Evolutionary conservation across 208 protist species (phyloP).

Genomic region (Leishmania amazonensis): DNA sequence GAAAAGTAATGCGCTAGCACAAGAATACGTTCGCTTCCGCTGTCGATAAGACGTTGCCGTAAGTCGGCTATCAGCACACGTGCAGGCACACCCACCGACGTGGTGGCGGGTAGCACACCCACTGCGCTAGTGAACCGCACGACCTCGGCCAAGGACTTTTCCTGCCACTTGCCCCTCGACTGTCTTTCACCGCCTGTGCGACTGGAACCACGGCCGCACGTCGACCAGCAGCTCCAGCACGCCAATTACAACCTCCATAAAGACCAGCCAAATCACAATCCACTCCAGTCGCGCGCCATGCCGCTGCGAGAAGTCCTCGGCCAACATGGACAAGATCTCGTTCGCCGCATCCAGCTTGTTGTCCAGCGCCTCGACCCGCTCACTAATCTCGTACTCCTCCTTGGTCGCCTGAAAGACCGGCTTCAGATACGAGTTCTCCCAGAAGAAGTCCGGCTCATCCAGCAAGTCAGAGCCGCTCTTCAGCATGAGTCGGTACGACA

Average conservation of each 20-base stretch:
- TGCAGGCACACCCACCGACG: not conserved
- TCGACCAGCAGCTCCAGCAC: slow-evolving; percentile 69
- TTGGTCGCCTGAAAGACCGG: slow-evolving; percentile 80
- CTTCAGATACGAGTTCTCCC: slow-evolving; percentile 82
- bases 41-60: not conserved
- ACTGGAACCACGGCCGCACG: slow-evolving; percentile 53
- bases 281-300: slow-evolving; percentile 77
- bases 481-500: slow-evolving; percentile 80
- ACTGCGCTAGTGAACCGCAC: not conserved
- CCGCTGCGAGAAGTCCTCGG: slow-evolving; percentile 78
- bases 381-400: slow-evolving; percentile 68
- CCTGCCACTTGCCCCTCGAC: not conserved
- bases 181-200: not conserved
- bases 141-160: not conserved
- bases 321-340: slow-evolving; percentile 79
- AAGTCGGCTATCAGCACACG: not conserved
- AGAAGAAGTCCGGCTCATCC: slow-evolving; percentile 85
- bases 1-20: not conserved
- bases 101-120: not conserved
- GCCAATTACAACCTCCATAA: slow-evolving; percentile 83
- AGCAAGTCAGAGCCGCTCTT: slow-evolving; percentile 81
- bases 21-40: not conserved
- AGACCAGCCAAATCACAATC: slow-evolving; percentile 87
- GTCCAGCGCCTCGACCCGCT: slow-evolving; percentile 71
- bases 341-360: slow-evolving; percentile 80